Base-by-base conservation (phyloP, 1,139 yeast species). In the Candida sojae region DNA sequence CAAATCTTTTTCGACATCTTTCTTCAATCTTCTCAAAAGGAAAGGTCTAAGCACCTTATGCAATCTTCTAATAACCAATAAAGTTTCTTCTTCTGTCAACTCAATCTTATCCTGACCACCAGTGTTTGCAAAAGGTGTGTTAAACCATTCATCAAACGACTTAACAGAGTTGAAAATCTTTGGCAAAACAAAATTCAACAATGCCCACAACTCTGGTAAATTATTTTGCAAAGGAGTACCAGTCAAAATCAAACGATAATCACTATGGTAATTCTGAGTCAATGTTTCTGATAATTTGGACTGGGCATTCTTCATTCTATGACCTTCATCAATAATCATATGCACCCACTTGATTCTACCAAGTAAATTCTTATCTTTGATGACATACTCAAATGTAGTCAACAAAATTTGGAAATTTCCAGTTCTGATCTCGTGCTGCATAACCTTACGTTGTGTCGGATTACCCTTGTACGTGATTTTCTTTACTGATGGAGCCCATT, bases 11-110 rank as follows among this genome's bases (percentile, higher is more conserved):
- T 93, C 99, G 36, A 93, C 99, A 73, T 93, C 99, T 67, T 91
- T 92, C 72, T 93, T 93, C 71, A 93, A 80, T 74, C 99, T 86
- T 71, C 99, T 84, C 60, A 93, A 76, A 59, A 93, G 75, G 79
- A 93, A 93, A 2, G 99, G 99, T 63, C 99, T 82, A 62, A 93
- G 78, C 25, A 93, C 99, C 66, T 93, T 93, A 68, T 93, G 99
- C 64, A 93, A 79, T 81, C 99, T 89, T 67, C 98, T 80, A 62
- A 93, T 93, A 51, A 93, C 89, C 73, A 93, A 83, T 55, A 93
- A 75, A 17, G 96, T 87, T 70, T 93, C 99, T 84, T 93, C 99
- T 79, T 93, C 93, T 12, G 88, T 82, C 45, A 87, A 71, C 53
- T 84, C 93, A 28, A 87, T 82, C 67, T 86, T 86, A 59, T 87